These are phyloP conservation scores for Venturia pyrina DNA, from an alignment of 2,329 filamentous ascomycete species.

Conservation along the genomic window DNA sequence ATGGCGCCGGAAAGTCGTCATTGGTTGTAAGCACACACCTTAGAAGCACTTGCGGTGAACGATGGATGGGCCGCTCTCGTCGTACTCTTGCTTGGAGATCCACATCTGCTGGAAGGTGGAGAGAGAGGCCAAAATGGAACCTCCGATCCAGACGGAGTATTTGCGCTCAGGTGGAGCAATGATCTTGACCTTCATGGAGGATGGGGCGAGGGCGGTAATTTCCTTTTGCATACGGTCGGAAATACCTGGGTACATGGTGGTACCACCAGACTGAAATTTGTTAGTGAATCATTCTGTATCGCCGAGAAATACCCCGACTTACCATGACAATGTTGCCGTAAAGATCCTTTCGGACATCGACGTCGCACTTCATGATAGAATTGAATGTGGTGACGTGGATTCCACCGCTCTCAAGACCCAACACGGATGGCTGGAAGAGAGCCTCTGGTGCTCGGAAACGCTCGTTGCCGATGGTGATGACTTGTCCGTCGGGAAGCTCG, in stretches of 20 bases:
- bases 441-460: slow-evolving; percentile 99
- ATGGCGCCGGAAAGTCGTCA: not conserved
- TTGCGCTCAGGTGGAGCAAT: slow-evolving; percentile 99
- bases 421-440: slow-evolving; percentile 96
- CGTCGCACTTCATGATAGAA: slow-evolving; percentile 99
- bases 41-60: slow-evolving; percentile 99
- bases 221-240: slow-evolving; percentile 99
- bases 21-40: slow-evolving; percentile 44
- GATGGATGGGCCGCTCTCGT: slow-evolving; percentile 98
- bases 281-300: slow-evolving; percentile 23
- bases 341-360: slow-evolving; percentile 99
- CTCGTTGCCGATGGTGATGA: slow-evolving; percentile 99
- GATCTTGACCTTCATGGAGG: slow-evolving; percentile 99
- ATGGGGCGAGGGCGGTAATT: slow-evolving; percentile 97
- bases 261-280: slow-evolving; percentile 81
- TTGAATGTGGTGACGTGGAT: slow-evolving; percentile 99
- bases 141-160: slow-evolving; percentile 99
- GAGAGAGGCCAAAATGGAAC: slow-evolving; percentile 97
- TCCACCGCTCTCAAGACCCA: slow-evolving; percentile 96
- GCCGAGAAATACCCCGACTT: slow-evolving; percentile 31
- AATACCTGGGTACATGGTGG: slow-evolving; percentile 99
- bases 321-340: slow-evolving; percentile 99
- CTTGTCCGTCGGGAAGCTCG: slow-evolving; percentile 98
- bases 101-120: slow-evolving; percentile 99
- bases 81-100: slow-evolving; percentile 99